Evolutionary conservation across 2,329 filamentous ascomycete species (phyloP).

Genomic region (Trichoderma sp.): DNA sequence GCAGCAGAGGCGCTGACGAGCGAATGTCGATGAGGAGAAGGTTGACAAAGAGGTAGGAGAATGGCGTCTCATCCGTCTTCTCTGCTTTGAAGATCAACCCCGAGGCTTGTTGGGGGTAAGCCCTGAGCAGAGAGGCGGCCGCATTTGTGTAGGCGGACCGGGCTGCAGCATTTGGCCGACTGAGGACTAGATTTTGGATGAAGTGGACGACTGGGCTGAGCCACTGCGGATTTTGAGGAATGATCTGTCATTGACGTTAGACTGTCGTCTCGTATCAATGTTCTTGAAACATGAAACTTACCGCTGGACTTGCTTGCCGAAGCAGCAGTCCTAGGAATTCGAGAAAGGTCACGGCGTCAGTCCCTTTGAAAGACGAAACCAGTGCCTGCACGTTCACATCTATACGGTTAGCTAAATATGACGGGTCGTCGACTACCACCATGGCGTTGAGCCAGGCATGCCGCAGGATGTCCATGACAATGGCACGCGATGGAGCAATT

Average conservation of each 20-base stretch:
- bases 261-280: neutral
- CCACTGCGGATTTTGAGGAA: conserved; percentile 58
- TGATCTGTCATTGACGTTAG: conserved; percentile 42
- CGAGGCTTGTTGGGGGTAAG: conserved; percentile 52
- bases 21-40: conserved; percentile 68
- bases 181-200: conserved; percentile 57
- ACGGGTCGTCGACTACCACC: conserved; percentile 38
- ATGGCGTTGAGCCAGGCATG: conserved; percentile 60
- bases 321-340: conserved; percentile 59
- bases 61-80: conserved; percentile 51
- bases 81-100: conserved; percentile 56
- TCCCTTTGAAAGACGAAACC: conserved; percentile 57
- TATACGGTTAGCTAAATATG: conserved; percentile 46
- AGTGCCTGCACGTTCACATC: conserved; percentile 52
- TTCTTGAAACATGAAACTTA: conserved; percentile 39
- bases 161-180: conserved; percentile 56
- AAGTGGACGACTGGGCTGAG: conserved; percentile 50
- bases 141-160: conserved; percentile 63
- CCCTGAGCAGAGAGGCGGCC: conserved; percentile 58
- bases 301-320: conserved; percentile 51
- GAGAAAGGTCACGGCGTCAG: conserved; percentile 62
- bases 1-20: conserved; percentile 61
- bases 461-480: conserved; percentile 58
- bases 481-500: conserved; percentile 55
- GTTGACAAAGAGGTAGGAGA: conserved; percentile 64